A percentile compares a stretch with the other conserved stretches of the same genome.
Evolutionary conservation across 1,284 basidiomycete species (phyloP).

Genomic region (Trichosporon asahii): DNA sequence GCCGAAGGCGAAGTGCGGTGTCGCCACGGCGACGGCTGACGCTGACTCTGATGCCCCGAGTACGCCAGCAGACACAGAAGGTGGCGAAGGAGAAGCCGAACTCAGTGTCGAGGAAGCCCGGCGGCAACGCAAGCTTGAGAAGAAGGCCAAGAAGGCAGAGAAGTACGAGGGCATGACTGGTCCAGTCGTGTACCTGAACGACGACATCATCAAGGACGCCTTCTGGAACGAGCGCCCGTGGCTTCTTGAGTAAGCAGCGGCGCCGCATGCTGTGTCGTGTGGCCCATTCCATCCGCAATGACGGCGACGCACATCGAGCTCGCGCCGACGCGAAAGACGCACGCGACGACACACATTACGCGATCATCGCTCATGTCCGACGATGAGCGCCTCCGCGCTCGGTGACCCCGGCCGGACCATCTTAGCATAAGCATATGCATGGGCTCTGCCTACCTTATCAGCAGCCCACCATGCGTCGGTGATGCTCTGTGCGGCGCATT

Average conservation of each 20-base stretch:
- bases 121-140: slow-evolving; percentile 45
- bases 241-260: slow-evolving; percentile 35
- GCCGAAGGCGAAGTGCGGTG: not conserved
- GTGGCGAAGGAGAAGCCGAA: not conserved
- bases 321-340: not conserved
- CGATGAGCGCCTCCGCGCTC: not conserved
- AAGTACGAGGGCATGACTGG: slow-evolving; percentile 51
- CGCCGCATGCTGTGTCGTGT: not conserved
- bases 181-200: slow-evolving; percentile 63
- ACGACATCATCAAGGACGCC: slow-evolving; percentile 74
- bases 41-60: too few species aligned
- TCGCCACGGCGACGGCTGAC: not conserved
- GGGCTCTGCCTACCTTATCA: not conserved
- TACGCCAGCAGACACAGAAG: not conserved
- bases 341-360: not conserved
- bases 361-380: not conserved
- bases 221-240: slow-evolving; percentile 65
- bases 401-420: slow-evolving; percentile 6
- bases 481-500: not conserved
- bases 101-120: not conserved
- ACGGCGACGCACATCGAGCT: not conserved
- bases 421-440: slow-evolving; percentile 1
- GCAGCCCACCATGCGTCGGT: not conserved
- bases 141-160: slow-evolving; percentile 32
- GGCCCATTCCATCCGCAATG: not conserved